These are phyloP conservation scores for Pythium monospermum DNA, from an alignment of 352 stramenopile genomes.

Conservation along the genomic window DNA sequence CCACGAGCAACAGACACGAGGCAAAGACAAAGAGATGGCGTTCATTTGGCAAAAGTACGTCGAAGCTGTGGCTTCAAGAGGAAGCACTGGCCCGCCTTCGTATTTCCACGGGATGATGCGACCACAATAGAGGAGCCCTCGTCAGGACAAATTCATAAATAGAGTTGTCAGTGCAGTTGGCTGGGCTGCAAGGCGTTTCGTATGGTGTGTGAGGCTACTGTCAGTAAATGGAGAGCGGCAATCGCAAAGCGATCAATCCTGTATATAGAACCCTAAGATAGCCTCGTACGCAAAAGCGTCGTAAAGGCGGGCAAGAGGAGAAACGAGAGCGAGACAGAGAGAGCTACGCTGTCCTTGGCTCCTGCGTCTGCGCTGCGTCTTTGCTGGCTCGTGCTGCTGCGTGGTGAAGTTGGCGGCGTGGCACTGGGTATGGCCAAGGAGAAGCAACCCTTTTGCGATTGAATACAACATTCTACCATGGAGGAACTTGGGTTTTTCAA, in stretches of 20 bases:
- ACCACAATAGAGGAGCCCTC: too few relatives aligned
- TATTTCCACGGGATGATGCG: too few relatives aligned
- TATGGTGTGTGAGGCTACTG: too few relatives aligned
- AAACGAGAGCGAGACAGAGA: too few relatives aligned
- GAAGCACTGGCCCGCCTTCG: background rate
- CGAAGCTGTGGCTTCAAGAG: conserved; percentile 22
- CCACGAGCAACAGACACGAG: conserved; percentile 39
- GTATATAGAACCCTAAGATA: conserved; percentile 19
- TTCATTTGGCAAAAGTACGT: conserved; percentile 74
- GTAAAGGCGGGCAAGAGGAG: too few relatives aligned
- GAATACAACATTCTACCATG: too few relatives aligned
- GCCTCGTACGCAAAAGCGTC: too few relatives aligned
- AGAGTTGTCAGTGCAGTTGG: too few relatives aligned
- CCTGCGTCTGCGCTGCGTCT: conserved; percentile 5
- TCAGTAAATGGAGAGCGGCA: background rate
- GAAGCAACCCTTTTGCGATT: conserved; percentile 11
- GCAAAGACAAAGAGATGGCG: conserved; percentile 58
- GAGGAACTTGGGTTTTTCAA: conserved; percentile 82
- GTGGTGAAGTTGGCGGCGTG: conserved; percentile 3
- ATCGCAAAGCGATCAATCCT: background rate
- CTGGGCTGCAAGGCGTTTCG: background rate
- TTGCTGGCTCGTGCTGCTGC: background rate
- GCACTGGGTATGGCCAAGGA: conserved; percentile 37
- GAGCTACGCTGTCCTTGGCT: background rate
- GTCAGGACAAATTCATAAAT: too few relatives aligned